A percentile compares a stretch with the other conserved stretches of the same genome.
Conservation (phyloP, 352 stramenopile species). For the Phytophthora vignae region DNA sequence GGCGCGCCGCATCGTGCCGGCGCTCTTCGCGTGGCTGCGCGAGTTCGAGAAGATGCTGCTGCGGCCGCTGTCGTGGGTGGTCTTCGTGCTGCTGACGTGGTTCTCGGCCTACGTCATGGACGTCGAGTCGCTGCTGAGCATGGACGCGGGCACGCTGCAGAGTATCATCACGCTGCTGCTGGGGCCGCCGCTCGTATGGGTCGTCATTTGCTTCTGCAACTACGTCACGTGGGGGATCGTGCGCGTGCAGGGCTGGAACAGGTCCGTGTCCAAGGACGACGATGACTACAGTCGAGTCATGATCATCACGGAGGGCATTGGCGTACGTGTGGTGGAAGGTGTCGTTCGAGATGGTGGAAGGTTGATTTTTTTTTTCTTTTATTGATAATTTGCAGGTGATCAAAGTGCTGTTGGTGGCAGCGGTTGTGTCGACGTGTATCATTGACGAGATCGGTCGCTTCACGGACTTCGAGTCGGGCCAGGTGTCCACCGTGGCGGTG, state of each 20-base stretch:
- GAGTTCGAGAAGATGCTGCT: constrained; percentile 89
- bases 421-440: constrained; percentile 88
- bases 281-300: constrained; percentile 88
- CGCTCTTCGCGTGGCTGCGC: constrained; percentile 74
- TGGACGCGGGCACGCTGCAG: constrained; percentile 53
- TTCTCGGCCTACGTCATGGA: constrained; percentile 77
- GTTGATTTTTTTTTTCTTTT: constrained; percentile 1
- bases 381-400: constrained; percentile 58
- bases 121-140: constrained; percentile 48
- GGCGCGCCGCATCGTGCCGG: constrained; percentile 62
- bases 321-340: constrained; percentile 34
- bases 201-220: constrained; percentile 83
- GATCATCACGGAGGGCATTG: constrained; percentile 89
- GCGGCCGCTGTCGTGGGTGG: constrained; percentile 79
- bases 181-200: constrained; percentile 81
- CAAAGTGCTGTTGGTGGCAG: constrained; percentile 81
- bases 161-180: constrained; percentile 70
- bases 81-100: constrained; percentile 83
- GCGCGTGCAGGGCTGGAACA: constrained; percentile 84
- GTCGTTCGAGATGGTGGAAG: not conserved
- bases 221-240: constrained; percentile 88
- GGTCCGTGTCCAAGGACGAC: constrained; percentile 69
- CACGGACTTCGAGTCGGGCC: constrained; percentile 81
- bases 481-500: constrained; percentile 83
- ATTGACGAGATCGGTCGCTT: constrained; percentile 83